These are phyloP conservation scores for Panellus pusillus DNA, from an alignment of 768 basidiomycete species.

Conservation along the genomic window DNA sequence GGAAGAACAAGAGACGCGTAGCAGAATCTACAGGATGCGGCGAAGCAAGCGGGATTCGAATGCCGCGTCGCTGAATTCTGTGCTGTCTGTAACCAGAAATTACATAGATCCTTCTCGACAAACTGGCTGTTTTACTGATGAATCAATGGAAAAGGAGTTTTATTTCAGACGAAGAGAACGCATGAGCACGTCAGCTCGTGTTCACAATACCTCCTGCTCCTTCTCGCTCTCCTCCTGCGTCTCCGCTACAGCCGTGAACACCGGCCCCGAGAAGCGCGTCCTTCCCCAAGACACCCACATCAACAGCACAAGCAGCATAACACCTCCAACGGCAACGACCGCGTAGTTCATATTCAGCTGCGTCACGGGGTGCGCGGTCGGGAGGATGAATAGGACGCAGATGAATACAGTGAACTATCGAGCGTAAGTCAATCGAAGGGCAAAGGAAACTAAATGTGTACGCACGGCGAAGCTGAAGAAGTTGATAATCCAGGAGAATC, in stretches of 20 bases:
- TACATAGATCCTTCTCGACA: too few species aligned
- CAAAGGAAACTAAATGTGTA: not conserved
- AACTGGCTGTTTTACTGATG: too few species aligned
- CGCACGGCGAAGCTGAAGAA: constrained; percentile 45
- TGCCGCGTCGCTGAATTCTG: too few species aligned
- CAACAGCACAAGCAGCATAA: constrained; percentile 42
- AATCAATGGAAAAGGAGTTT: too few species aligned
- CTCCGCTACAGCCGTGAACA: constrained; percentile 32
- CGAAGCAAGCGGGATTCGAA: too few species aligned
- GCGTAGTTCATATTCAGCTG: constrained; percentile 59
- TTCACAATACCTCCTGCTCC: not conserved
- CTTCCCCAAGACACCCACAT: constrained; percentile 53
- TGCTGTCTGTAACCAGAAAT: too few species aligned
- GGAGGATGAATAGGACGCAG: constrained; percentile 55
- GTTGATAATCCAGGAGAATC: constrained; percentile 54
- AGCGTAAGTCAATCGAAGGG: not conserved
- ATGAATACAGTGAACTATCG: constrained; percentile 51
- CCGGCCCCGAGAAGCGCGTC: constrained; percentile 43
- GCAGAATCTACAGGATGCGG: too few species aligned
- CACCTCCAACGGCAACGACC: constrained; percentile 49
- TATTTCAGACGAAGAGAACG: too few species aligned
- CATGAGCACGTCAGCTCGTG: too few species aligned
- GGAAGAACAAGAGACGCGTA: too few species aligned
- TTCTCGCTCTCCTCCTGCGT: not conserved
- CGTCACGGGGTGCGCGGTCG: constrained; percentile 52